Evolutionary conservation across 169 alveolate genomes (phyloP), one percentile per base, ranked within the genome.

Genomic region (Plasmodium inui): DNA sequence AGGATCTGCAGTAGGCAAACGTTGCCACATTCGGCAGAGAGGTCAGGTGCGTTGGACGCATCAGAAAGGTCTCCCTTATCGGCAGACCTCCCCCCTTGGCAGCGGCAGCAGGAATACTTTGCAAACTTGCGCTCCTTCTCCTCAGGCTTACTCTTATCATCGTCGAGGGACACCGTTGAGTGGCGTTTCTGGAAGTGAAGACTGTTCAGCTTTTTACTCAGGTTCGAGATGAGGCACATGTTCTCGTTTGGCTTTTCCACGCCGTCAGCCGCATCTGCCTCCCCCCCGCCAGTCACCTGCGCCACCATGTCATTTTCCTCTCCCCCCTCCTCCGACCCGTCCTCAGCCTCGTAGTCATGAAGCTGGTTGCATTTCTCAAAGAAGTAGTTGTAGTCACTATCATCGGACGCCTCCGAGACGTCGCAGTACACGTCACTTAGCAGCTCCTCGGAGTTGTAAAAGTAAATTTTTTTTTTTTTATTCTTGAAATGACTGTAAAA

Each of bases 1-100:
- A 88, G 81, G 5, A 88, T 88, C 81, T 88, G 94, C 41, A 88
- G 55, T n/a, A 88, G 44, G 30, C 94, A 88, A 10, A 88, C 94
- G 28, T 57, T 37, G 19, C 32, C 17, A 32, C 10, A 19, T 6
- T 50, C 72, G 14, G 10, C 26, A 39, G 10, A 50, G 34, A 28
- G 26, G 70, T 44, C 37, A 6, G 34, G n/a, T 2, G 2, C 53
- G 30, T 39, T 26, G 19, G 30, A 12, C 71, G 10, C 28, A 83
- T 26, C 26, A 22, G 32, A 28, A 10, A 3, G 12, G 17, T 39
- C 50, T 1, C 53, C 2, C 28, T 28, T 3, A 9, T 22, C 41
- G 34, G 12, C 30, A 26, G 34, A 61, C 8, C 14, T 32, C 17
- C 67, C 46, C 32, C 28, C 46, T 88, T n/a, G 41, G 32, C 94